Evolutionary conservation across 257 asterid species (phyloP).

Genomic region (Scutellaria baicalensis): DNA sequence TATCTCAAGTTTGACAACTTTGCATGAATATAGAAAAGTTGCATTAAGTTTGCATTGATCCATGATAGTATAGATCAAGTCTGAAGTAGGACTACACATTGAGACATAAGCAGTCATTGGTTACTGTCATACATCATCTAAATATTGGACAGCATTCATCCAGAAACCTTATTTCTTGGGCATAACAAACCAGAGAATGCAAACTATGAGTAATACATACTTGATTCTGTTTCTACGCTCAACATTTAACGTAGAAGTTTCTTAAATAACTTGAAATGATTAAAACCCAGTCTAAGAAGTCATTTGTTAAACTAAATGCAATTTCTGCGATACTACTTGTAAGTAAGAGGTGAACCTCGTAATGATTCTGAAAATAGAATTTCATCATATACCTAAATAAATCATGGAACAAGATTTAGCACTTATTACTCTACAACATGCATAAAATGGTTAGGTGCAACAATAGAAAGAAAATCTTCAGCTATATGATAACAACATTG

Average conservation of each 20-base stretch:
- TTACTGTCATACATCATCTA: background rate
- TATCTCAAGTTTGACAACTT: background rate
- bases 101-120: background rate
- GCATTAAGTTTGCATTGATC: constrained; percentile 6
- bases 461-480: background rate
- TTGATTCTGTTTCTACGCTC: background rate
- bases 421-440: background rate
- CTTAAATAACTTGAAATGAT: background rate
- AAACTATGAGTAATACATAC: background rate
- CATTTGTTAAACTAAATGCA: background rate
- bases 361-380: background rate
- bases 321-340: background rate
- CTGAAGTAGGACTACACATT: background rate
- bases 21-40: background rate
- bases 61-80: background rate
- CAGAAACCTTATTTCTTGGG: background rate
- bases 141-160: background rate
- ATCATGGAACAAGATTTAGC: background rate
- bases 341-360: background rate
- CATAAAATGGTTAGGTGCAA: background rate
- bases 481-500: background rate
- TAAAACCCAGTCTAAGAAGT: background rate
- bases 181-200: background rate
- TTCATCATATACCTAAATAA: background rate
- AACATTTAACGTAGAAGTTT: background rate